Evolutionary conservation across 306 rosid species (phyloP).

Genomic region (apple (Malus domestica)): ASM211411v1 NC_041795.1:33952501-33953000

Average conservation of each 20-base stretch:
- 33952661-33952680: conserved; percentile 93
- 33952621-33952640: conserved; percentile 58
- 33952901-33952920: conserved; percentile 87
- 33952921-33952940: conserved; percentile 96
- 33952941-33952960: conserved; percentile 95
- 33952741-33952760: conserved; percentile 91
- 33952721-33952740: conserved; percentile 93
- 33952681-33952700: conserved; percentile 95
- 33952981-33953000: conserved; percentile 82
- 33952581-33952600: not conserved
- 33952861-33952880: conserved; percentile 60
- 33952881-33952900: conserved; percentile 83
- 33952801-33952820: not conserved
- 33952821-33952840: not conserved
- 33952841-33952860: conserved; percentile 25
- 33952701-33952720: conserved; percentile 96
- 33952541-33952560: not conserved
- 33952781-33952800: not conserved
- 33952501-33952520: conserved; percentile 94
- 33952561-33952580: not conserved
- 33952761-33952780: conserved; percentile 21
- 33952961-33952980: conserved; percentile 89
- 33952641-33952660: conserved; percentile 91
- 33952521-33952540: conserved; percentile 43
- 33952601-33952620: not conserved